Percentiles rank a stretch among this genome's conserved stretches.
Conservation (phyloP, 805 yeast species). For the Pichia cabralensis region DNA sequence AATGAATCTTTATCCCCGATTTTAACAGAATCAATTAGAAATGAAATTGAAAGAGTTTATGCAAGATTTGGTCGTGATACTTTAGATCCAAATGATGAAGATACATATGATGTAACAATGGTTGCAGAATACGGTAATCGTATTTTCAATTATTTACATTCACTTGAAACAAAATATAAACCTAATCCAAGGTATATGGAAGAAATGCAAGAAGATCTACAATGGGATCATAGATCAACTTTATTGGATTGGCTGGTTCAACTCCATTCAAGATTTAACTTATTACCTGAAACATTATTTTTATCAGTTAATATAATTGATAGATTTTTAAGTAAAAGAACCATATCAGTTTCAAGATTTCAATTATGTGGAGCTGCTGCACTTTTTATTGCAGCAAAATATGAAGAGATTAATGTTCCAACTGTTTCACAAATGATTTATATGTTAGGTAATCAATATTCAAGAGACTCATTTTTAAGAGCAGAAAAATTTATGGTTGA, state of each 20-base stretch:
- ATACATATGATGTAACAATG: conserved; percentile 79
- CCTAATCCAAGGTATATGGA: conserved; percentile 73
- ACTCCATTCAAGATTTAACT: conserved; percentile 71
- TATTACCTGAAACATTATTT: conserved; percentile 77
- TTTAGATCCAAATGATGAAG: conserved; percentile 71
- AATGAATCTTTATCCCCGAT: conserved; percentile 50
- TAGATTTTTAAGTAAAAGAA: conserved; percentile 61
- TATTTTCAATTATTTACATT: conserved; percentile 70
- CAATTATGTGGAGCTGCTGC: conserved; percentile 93
- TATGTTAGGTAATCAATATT: conserved; percentile 74
- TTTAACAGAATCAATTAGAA: conserved; percentile 37
- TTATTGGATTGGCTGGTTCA: conserved; percentile 87
- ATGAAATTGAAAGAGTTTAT: conserved; percentile 43
- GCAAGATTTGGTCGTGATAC: conserved; percentile 38
- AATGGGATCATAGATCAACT: conserved; percentile 67
- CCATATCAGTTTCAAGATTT: conserved; percentile 72
- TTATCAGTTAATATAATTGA: conserved; percentile 80
- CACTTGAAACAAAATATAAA: conserved; percentile 58
- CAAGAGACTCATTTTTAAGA: conserved; percentile 63
- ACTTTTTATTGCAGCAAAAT: conserved; percentile 84
- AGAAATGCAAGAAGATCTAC: conserved; percentile 61
- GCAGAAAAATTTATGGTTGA: conserved; percentile 77
- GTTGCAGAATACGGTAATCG: conserved; percentile 86
- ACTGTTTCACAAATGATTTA: conserved; percentile 75
- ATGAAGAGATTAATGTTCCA: conserved; percentile 88